Percentiles rank a stretch among this genome's conserved stretches.
phyloP scores from a whole-genome alignment of 345 rosid genomes.

The Arabis alpina region DNA sequence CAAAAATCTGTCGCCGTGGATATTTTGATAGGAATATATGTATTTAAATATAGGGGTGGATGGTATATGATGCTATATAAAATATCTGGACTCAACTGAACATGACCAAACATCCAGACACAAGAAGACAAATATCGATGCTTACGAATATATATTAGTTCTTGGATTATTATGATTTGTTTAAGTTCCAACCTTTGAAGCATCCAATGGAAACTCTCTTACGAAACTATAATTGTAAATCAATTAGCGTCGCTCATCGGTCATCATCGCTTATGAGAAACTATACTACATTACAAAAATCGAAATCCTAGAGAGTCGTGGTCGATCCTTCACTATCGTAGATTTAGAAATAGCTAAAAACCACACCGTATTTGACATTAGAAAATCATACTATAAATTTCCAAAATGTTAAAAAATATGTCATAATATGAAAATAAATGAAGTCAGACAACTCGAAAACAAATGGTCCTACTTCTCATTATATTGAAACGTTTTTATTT shows the following conservation, averaged over 20 bases:
- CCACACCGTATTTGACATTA: too few relatives aligned
- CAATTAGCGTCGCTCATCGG: slow-evolving; percentile 3
- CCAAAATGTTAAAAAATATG: too few relatives aligned
- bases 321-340: too few relatives aligned
- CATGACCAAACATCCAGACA: slow-evolving; percentile 30
- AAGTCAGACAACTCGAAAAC: too few relatives aligned
- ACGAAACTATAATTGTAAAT: slow-evolving; percentile 3
- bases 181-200: slow-evolving; percentile 22
- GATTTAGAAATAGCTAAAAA: too few relatives aligned
- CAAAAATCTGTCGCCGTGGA: slow-evolving; percentile 18
- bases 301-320: too few relatives aligned
- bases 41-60: slow-evolving; percentile 24
- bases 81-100: slow-evolving; percentile 31
- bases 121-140: slow-evolving; percentile 32
- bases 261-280: slow-evolving; percentile 15
- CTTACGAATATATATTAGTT: slow-evolving; percentile 15
- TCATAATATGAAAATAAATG: too few relatives aligned
- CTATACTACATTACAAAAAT: too few relatives aligned
- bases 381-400: too few relatives aligned
- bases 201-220: slow-evolving; percentile 32
- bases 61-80: slow-evolving; percentile 8
- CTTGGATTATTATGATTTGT: slow-evolving; percentile 5
- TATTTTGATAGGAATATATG: slow-evolving; percentile 23
- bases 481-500: background rate
- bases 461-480: too few relatives aligned